Conservation (phyloP, 2,329 filamentous ascomycete species). For the Colletotrichum sansevieriae region DNA sequence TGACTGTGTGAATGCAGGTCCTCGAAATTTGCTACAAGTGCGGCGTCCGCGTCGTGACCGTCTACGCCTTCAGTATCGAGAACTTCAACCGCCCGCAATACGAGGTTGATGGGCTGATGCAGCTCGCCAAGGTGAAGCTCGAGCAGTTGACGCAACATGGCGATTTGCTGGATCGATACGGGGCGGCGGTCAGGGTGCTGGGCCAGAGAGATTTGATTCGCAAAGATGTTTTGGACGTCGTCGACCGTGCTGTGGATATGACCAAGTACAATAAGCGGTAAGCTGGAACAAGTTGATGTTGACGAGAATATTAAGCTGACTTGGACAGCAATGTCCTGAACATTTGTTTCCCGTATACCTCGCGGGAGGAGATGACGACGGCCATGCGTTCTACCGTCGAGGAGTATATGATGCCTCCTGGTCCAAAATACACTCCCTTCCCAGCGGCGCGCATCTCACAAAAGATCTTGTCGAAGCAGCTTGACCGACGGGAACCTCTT, state of each 20-base stretch:
- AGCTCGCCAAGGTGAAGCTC: slow-evolving; percentile 96
- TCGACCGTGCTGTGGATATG: slow-evolving; percentile 87
- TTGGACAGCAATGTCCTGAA: slow-evolving; percentile 74
- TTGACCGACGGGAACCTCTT: slow-evolving; percentile 59
- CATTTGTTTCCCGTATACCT: slow-evolving; percentile 98
- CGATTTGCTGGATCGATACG: slow-evolving; percentile 92
- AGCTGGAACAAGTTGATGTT: slow-evolving; percentile 39
- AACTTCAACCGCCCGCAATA: slow-evolving; percentile 98
- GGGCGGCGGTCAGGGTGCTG: slow-evolving; percentile 86
- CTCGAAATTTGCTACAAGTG: slow-evolving; percentile 98
- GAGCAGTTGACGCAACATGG: slow-evolving; percentile 93
- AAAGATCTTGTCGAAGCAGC: slow-evolving; percentile 81
- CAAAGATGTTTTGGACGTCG: slow-evolving; percentile 87
- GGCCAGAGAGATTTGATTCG: slow-evolving; percentile 88
- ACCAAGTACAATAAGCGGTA: slow-evolving; percentile 89
- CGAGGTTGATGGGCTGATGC: slow-evolving; percentile 97
- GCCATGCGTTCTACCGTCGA: slow-evolving; percentile 89
- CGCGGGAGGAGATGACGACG: slow-evolving; percentile 92
- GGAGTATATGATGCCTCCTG: slow-evolving; percentile 83
- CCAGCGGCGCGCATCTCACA: slow-evolving; percentile 89
- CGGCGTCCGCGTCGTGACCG: slow-evolving; percentile 95
- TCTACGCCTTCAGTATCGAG: slow-evolving; percentile 99
- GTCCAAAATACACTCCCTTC: slow-evolving; percentile 77
- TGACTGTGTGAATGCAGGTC: slow-evolving; percentile 68
- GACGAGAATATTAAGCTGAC: slow-evolving; percentile 38